phyloP scores from a whole-genome alignment of 768 basidiomycete species.

The Trametopsis cervina region DNA sequence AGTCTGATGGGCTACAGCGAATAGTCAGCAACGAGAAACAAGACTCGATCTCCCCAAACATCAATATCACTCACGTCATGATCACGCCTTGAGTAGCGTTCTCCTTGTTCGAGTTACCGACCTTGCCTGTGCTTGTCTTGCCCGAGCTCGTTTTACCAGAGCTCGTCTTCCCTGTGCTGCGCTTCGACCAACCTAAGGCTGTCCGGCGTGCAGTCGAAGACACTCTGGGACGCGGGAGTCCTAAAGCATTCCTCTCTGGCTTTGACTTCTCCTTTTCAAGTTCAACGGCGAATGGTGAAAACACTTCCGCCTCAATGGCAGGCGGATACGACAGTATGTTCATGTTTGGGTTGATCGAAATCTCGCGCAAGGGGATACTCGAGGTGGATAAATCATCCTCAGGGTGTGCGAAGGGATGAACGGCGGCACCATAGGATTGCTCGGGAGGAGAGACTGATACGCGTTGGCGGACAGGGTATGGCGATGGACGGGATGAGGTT shows the following conservation, averaged over 20 bases:
- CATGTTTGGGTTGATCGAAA: conserved; percentile 35
- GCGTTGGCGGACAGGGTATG: conserved; percentile 56
- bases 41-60: neutral
- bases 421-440: conserved; percentile 20
- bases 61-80: conserved; percentile 44
- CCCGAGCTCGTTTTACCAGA: conserved; percentile 11
- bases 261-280: conserved; percentile 30
- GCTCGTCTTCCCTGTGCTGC: conserved; percentile 40
- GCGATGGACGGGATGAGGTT: conserved; percentile 65
- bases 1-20: neutral
- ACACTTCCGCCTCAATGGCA: conserved; percentile 35
- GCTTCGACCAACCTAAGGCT: conserved; percentile 60
- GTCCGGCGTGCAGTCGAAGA: conserved; percentile 49
- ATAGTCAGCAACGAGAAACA: neutral
- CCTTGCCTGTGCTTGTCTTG: neutral
- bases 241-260: conserved; percentile 25
- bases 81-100: conserved; percentile 35
- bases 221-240: conserved; percentile 40
- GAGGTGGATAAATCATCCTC: conserved; percentile 11
- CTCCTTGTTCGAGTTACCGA: conserved; percentile 36
- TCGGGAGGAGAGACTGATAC: conserved; percentile 39
- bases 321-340: conserved; percentile 28
- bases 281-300: conserved; percentile 34
- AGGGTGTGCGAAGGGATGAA: conserved; percentile 12
- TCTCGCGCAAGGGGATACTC: conserved; percentile 32